These are phyloP conservation scores for Acanthamoeba quina DNA, from an alignment of 208 protist genomes.

Conservation along the genomic window DNA sequence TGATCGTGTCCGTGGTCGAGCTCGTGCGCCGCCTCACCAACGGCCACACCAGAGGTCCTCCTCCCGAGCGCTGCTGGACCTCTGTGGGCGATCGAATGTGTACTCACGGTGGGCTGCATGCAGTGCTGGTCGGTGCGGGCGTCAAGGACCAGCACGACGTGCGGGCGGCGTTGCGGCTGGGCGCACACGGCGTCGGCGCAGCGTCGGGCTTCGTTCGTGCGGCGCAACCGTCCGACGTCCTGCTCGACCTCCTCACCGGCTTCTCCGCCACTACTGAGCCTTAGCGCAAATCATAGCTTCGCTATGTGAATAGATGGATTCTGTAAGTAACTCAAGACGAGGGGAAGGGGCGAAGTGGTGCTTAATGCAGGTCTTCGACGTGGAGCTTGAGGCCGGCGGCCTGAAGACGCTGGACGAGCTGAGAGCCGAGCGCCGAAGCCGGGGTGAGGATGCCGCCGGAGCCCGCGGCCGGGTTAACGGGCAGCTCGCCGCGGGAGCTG, in stretches of 20 bases:
- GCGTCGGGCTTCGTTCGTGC: background rate
- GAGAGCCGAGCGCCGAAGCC: constrained; percentile 19
- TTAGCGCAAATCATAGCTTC: too few relatives aligned
- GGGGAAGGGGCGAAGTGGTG: too few relatives aligned
- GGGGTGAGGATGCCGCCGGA: constrained; percentile 74
- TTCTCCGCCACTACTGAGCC: background rate
- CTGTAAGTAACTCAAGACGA: too few relatives aligned
- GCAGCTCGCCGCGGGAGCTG: background rate
- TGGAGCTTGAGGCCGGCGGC: constrained; percentile 43
- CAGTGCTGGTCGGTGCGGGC: background rate
- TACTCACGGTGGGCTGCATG: background rate
- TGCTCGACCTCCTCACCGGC: background rate
- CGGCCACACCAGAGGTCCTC: background rate
- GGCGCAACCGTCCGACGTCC: background rate
- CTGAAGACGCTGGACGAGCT: constrained; percentile 59
- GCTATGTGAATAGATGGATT: too few relatives aligned
- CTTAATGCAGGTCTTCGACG: constrained; percentile 43
- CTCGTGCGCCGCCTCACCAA: background rate
- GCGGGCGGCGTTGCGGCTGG: background rate
- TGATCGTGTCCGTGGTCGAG: background rate
- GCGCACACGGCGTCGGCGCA: background rate
- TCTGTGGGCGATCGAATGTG: background rate
- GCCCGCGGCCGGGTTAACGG: background rate
- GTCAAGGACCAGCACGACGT: constrained; percentile 16
- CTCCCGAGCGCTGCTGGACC: background rate